A percentile compares a stretch with the other conserved stretches of the same genome.
Evolutionary conservation across 169 alveolate genomes (phyloP).

Genomic region (Eimeria falciformis): DNA sequence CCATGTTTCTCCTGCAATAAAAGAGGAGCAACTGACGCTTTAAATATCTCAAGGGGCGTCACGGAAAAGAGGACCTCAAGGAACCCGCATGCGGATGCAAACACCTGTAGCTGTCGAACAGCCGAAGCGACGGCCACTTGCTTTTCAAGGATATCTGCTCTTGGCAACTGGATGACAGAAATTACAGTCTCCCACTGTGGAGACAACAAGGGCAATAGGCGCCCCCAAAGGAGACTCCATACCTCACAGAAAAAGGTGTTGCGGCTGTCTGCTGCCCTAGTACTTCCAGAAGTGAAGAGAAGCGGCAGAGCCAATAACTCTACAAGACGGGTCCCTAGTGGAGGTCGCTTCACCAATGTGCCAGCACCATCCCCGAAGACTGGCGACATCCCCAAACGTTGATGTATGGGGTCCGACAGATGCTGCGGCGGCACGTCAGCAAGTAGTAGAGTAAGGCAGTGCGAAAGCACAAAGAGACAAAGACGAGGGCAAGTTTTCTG

Average conservation of each 20-base stretch:
- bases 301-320: slow-evolving; percentile 6
- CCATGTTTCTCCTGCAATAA: slow-evolving; percentile 22
- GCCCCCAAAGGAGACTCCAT: slow-evolving; percentile 23
- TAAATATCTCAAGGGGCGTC: slow-evolving; percentile 3
- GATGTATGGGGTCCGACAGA: no score
- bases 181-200: background rate
- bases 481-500: no score
- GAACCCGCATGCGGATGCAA: slow-evolving; percentile 15
- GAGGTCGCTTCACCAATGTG: no score
- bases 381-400: no score
- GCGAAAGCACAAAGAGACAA: no score
- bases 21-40: slow-evolving; percentile 1
- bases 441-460: no score
- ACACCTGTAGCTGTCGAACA: slow-evolving; percentile 29
- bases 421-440: no score
- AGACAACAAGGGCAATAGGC: background rate
- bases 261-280: slow-evolving; percentile 40
- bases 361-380: no score
- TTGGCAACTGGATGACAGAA: background rate
- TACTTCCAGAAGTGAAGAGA: slow-evolving; percentile 12
- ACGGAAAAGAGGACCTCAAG: slow-evolving; percentile 4
- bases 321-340: background rate
- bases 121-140: background rate
- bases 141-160: background rate
- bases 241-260: background rate